phyloP scores from a whole-genome alignment of 177 flowering plant genomes.

The Tripterygium wilfordii region DNA sequence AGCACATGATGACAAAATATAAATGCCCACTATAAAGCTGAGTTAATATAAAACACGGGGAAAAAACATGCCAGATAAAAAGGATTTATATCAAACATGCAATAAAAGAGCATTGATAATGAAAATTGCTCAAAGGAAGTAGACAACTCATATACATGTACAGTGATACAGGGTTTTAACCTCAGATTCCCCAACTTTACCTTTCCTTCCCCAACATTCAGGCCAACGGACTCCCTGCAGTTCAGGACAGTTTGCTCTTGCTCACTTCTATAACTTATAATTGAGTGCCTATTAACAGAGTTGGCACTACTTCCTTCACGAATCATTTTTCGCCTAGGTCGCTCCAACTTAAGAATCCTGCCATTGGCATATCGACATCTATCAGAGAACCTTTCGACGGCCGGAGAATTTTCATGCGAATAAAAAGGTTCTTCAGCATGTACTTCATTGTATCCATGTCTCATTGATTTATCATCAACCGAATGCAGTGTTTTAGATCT shows the following conservation, averaged over 20 bases:
- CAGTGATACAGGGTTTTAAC: constrained; percentile 27
- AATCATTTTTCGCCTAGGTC: constrained; percentile 12
- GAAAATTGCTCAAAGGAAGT: constrained; percentile 17
- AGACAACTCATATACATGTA: constrained; percentile 26
- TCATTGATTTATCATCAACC: constrained; percentile 18
- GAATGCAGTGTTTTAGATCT: constrained; percentile 15
- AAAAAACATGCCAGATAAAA: constrained; percentile 1
- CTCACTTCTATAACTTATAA: constrained; percentile 14
- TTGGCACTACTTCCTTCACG: constrained; percentile 16
- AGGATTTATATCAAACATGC: constrained; percentile 13
- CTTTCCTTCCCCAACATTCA: constrained; percentile 53
- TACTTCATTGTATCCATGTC: constrained; percentile 15
- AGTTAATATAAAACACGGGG: not conserved
- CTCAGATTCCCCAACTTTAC: constrained; percentile 49
- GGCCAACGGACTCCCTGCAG: constrained; percentile 41
- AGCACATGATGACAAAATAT: too few relatives aligned
- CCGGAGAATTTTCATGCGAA: constrained; percentile 20
- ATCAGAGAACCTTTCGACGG: constrained; percentile 15
- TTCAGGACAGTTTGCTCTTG: constrained; percentile 24
- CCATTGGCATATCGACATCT: constrained; percentile 17
- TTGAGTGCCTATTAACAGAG: constrained; percentile 13
- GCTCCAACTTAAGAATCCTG: constrained; percentile 8
- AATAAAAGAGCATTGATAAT: constrained; percentile 18
- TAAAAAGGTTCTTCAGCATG: constrained; percentile 17
- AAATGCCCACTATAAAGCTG: too few relatives aligned